These are phyloP conservation scores for Pestalotiopsis fici DNA, from an alignment of 2,329 filamentous ascomycete genomes.

Conservation along the genomic window DNA sequence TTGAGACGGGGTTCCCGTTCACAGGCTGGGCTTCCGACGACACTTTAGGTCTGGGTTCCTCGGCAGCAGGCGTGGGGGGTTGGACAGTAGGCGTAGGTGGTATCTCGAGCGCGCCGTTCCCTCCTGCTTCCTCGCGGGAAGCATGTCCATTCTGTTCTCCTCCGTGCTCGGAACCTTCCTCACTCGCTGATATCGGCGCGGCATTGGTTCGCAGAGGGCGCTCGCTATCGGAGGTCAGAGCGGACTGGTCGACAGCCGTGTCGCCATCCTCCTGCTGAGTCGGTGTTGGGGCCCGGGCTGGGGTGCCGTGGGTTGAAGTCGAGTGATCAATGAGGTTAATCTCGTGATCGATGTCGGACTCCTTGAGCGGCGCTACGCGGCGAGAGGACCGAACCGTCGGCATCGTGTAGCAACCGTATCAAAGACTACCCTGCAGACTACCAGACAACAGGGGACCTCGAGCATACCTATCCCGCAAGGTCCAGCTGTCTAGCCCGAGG, in stretches of 20 bases:
- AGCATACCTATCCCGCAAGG: neutral
- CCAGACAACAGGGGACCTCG: neutral
- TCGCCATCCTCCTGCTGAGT: constrained; percentile 13
- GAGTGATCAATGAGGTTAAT: constrained; percentile 67
- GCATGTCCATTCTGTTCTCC: neutral
- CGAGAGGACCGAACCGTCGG: constrained; percentile 50
- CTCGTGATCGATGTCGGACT: constrained; percentile 69
- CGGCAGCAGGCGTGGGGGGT: constrained; percentile 1
- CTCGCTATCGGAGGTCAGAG: constrained; percentile 23
- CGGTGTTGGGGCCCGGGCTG: constrained; percentile 12
- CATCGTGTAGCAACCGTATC: constrained; percentile 29
- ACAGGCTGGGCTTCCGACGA: neutral
- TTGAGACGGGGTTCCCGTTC: constrained; percentile 11
- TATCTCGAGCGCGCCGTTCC: neutral
- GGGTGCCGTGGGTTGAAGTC: constrained; percentile 15
- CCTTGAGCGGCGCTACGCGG: constrained; percentile 55
- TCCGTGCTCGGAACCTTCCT: neutral
- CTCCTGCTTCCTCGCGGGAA: neutral
- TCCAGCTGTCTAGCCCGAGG: neutral
- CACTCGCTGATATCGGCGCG: constrained; percentile 7
- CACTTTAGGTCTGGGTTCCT: neutral
- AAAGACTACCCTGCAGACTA: constrained; percentile 22
- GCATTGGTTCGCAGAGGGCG: constrained; percentile 16
- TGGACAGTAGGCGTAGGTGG: neutral
- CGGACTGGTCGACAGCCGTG: constrained; percentile 14